Base-by-base conservation (phyloP, 352 stramenopile genomes). In the Globisporangium abappressorium region DNA sequence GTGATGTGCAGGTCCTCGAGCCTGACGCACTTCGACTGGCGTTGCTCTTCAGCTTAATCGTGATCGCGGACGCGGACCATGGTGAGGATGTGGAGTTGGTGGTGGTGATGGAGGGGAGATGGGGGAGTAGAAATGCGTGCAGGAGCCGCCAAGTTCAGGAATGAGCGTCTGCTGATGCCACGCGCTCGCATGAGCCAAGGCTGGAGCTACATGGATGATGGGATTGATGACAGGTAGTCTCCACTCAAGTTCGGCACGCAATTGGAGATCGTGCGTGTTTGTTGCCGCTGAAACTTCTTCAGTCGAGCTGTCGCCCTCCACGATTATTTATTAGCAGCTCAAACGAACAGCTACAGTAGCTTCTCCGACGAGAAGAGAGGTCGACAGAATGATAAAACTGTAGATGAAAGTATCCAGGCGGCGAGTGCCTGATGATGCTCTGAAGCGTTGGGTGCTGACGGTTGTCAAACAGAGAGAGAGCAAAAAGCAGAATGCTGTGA, bases 1-100 rank as follows among this genome's bases (percentile, higher is more conserved):
- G 84, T 76, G 38, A 93, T 80, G 68, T 90, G 84, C 62, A 82
- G 79, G 72, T 91, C 81, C 64, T 89, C 78, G 22, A 91, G 79
- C 61, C 85, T 87, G 62, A 80, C 80, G 58, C 85, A 83, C 77
- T 93, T 93, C 72, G 55, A 36, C 26, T 73, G 36, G 57, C 70
- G 79, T 15, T 87, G 75, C 7, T 63, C 74, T 51, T 82, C 68
- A 6, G 76, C 65, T n/a, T 68, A 57, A 41, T 62, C 22, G 26
- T 75, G 24, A 43, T 63, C 38, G 7, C 54, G 74, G 4, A 65
- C 49, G 58, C 68, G 75, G 9, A 70, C 66, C 72, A 82, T 87
- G 56, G 66, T 74, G 63, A 70, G 41, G 26, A 33, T 57, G 36
- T 51, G 43, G 64, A 24, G 14, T 6, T 12, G 54, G 18, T 3